A percentile compares a stretch with the other conserved stretches of the same genome.
These are phyloP conservation scores for Symbiodinium pilosum DNA, from an alignment of 73 alveolate genomes.

Conservation along the genomic window DNA sequence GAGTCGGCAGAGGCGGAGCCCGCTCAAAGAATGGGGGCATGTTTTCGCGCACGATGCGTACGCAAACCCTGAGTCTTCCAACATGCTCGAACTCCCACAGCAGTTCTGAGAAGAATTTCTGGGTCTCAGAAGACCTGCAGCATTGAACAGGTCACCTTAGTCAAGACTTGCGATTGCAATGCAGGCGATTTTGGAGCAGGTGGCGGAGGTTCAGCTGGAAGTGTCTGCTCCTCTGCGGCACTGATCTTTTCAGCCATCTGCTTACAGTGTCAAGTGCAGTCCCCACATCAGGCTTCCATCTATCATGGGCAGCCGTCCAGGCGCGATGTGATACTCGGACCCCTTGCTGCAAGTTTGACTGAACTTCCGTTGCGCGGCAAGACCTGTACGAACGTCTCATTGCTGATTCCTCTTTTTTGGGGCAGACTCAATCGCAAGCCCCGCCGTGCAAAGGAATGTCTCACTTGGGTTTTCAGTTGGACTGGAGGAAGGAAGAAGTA, in stretches of 20 bases:
- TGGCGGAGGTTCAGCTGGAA: slow-evolving; percentile 60
- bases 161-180: no score
- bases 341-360: slow-evolving; percentile 17
- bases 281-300: slow-evolving; percentile 10
- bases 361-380: no score
- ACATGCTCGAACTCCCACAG: no score
- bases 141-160: no score
- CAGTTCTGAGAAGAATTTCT: no score
- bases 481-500: slow-evolving; percentile 44
- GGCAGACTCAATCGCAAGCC: no score
- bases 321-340: slow-evolving; percentile 26
- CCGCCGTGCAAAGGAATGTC: slow-evolving; percentile 77
- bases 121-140: no score
- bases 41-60: no score
- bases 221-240: slow-evolving; percentile 29
- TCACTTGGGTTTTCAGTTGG: slow-evolving; percentile 46
- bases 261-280: background rate
- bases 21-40: background rate
- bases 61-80: no score
- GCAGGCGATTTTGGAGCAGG: slow-evolving; percentile 45
- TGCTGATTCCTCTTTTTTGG: no score
- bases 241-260: background rate
- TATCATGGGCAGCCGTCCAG: slow-evolving; percentile 43
- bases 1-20: background rate
- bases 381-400: no score